Base-by-base conservation (phyloP, 2,329 filamentous ascomycete species). In the Fusarium aywerte region DNA sequence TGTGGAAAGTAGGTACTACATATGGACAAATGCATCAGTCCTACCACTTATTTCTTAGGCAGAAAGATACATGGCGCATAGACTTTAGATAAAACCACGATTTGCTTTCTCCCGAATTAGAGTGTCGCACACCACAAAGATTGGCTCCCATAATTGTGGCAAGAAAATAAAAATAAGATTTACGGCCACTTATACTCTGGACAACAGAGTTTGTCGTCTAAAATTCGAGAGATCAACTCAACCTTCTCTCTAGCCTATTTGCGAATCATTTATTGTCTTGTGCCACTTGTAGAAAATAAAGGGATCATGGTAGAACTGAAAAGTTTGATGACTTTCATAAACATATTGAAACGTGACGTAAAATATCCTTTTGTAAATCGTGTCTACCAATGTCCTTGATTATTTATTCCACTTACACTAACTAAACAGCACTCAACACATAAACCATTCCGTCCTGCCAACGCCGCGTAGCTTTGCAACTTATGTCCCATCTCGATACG, bases 401-500 rank as follows among this genome's bases (percentile, higher is more conserved):
- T 52, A 71, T 51, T 47, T 45, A 49, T 49, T 33, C 36, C 51
- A 51, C 38, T 50, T 38, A 12, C 49, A 68, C 67, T 40, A 61
- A 54, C 45, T 52, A 43, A 60, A 52, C 45, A 29, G 48, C 63
- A 60, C 53, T 53, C 57, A 58, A 53, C 44, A 48, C 23, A 60
- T 58, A 40, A 63, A 38, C 49, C 58, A 50, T 62, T 51, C 56
- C 52, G 58, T 68, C 61, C 62, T 44, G 39, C 29, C 68, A 75
- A 75, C 73, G 73, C 71, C 73, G 58, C 58, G 61, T 56, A 57
- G 58, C 49, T 66, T 49, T 69, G 58, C 53, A 62, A 48, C 52
- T 54, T 60, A 47, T 60, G 71, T 71, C 67, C 56, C 61, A 62
- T 62, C 42, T 56, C 23, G 36, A 60, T 49, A 40, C n/a, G 32